Conservation (phyloP, 1,139 yeast genomes). For the Suhomyces anneliseae region DNA sequence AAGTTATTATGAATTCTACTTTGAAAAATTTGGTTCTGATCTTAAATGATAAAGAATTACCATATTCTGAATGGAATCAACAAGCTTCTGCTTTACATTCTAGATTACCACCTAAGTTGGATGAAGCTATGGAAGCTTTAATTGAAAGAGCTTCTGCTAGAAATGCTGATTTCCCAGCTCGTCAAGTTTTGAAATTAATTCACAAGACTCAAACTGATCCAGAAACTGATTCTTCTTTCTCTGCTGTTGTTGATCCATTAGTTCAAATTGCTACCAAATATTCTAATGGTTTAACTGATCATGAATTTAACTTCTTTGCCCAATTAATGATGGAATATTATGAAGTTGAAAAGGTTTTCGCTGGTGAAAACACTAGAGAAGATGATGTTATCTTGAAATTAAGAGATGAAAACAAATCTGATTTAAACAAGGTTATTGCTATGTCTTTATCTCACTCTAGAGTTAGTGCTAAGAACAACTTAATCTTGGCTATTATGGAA, state of each 20-base stretch:
- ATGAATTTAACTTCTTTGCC: slow-evolving; percentile 78
- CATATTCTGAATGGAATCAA: slow-evolving; percentile 88
- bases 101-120: slow-evolving; percentile 78
- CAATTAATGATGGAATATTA: slow-evolving; percentile 69
- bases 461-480: slow-evolving; percentile 89
- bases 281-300: slow-evolving; percentile 73
- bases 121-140: slow-evolving; percentile 60
- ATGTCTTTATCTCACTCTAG: slow-evolving; percentile 87
- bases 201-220: slow-evolving; percentile 56
- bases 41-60: slow-evolving; percentile 76
- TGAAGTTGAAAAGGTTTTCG: slow-evolving; percentile 73
- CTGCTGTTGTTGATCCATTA: slow-evolving; percentile 69
- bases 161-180: slow-evolving; percentile 89
- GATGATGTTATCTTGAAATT: slow-evolving; percentile 83
- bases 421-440: slow-evolving; percentile 68
- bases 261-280: slow-evolving; percentile 69
- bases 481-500: slow-evolving; percentile 80
- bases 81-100: slow-evolving; percentile 90
- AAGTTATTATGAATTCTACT: slow-evolving; percentile 85
- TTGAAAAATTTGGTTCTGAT: slow-evolving; percentile 70
- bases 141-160: slow-evolving; percentile 70
- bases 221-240: slow-evolving; percentile 50
- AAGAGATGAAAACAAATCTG: slow-evolving; percentile 83
- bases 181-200: slow-evolving; percentile 65
- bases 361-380: slow-evolving; percentile 72